These are phyloP conservation scores for Allantophomopsis lycopodina DNA, from an alignment of 2,329 filamentous ascomycete genomes.

Conservation along the genomic window DNA sequence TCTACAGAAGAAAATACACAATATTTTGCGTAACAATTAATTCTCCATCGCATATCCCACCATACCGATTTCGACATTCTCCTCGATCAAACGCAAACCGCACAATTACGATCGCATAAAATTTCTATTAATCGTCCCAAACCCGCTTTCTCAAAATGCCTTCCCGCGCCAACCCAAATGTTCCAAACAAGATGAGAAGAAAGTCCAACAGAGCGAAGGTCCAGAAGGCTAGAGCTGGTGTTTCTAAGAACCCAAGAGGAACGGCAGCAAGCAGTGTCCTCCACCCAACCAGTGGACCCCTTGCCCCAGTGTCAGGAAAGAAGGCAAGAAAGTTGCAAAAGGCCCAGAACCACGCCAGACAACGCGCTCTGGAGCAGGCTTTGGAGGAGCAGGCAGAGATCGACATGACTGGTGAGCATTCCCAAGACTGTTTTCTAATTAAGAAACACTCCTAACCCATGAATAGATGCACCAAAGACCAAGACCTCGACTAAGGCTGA, in stretches of 20 bases:
- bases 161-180: constrained; percentile 19
- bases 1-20: too few species aligned
- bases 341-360: constrained; percentile 16
- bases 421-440: constrained; percentile 1
- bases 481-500: constrained; percentile 7
- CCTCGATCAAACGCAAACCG: too few species aligned
- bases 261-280: constrained; percentile 15
- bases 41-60: too few species aligned
- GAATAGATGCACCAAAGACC: constrained; percentile 13
- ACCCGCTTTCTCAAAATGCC: constrained; percentile 12
- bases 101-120: not conserved
- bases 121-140: constrained; percentile 1
- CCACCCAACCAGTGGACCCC: constrained; percentile 16
- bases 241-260: constrained; percentile 17
- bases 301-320: constrained; percentile 17
- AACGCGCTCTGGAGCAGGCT: constrained; percentile 16
- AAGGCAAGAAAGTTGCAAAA: constrained; percentile 19
- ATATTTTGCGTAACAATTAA: too few species aligned
- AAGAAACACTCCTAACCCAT: not conserved
- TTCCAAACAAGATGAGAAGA: constrained; percentile 17
- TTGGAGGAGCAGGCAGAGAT: constrained; percentile 17
- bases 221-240: constrained; percentile 15
- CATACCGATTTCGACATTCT: too few species aligned
- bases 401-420: constrained; percentile 16
- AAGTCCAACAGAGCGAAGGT: constrained; percentile 16